Conservation (phyloP, 495 filamentous ascomycete genomes). For the Neurospora sp. region DNA sequence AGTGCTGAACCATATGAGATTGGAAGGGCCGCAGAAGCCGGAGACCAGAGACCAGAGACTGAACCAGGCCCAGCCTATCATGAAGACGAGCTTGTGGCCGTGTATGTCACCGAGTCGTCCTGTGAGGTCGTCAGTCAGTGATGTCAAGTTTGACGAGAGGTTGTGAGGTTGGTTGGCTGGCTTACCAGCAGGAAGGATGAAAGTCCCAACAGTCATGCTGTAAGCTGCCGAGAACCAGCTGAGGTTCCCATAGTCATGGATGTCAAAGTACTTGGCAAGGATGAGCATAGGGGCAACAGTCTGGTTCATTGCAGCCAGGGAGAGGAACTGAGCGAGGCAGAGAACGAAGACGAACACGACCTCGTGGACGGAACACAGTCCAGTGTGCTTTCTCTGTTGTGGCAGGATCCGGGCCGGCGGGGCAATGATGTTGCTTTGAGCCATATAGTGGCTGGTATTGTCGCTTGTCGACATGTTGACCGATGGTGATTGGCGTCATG, state of each 20-base stretch:
- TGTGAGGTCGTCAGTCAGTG: neutral
- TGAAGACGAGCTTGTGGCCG: slow-evolving; percentile 52
- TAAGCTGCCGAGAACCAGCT: slow-evolving; percentile 43
- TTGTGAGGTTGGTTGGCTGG: neutral
- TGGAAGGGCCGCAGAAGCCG: slow-evolving; percentile 32
- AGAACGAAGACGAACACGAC: slow-evolving; percentile 7
- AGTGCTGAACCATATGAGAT: slow-evolving; percentile 43
- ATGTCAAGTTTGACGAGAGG: neutral
- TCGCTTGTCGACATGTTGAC: neutral
- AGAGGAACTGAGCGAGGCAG: slow-evolving; percentile 14
- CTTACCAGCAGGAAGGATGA: slow-evolving; percentile 44
- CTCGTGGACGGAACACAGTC: neutral
- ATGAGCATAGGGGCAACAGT: slow-evolving; percentile 17
- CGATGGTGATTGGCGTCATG: neutral
- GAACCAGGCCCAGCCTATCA: slow-evolving; percentile 53
- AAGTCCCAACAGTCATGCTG: slow-evolving; percentile 50
- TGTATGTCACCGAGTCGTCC: slow-evolving; percentile 55
- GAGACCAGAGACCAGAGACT: slow-evolving; percentile 48
- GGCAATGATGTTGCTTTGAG: neutral
- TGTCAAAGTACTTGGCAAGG: slow-evolving; percentile 34
- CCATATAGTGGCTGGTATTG: neutral
- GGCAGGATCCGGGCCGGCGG: neutral
- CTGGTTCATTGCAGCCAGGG: slow-evolving; percentile 13
- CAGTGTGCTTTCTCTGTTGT: neutral
- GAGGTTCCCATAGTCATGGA: slow-evolving; percentile 28